These are phyloP conservation scores for Cardamine chenopodiifolia DNA, from an alignment of 345 rosid genomes.

Conservation along the genomic window DNA sequence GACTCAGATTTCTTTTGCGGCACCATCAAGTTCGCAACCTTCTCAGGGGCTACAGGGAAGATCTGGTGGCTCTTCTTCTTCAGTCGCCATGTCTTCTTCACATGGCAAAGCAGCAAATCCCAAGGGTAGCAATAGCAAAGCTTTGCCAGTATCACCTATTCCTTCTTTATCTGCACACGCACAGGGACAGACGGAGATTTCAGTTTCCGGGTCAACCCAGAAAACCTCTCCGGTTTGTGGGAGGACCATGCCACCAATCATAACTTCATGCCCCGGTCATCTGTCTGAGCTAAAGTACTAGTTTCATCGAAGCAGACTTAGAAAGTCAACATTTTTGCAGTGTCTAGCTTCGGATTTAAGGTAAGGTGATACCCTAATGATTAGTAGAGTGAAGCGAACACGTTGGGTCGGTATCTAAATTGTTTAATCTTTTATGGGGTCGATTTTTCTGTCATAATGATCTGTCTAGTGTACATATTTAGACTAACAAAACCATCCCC, in stretches of 20 bases:
- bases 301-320: slow-evolving; percentile 26
- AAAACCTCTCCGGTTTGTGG: slow-evolving; percentile 63
- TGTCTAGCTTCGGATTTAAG: slow-evolving; percentile 30
- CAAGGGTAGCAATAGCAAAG: slow-evolving; percentile 39
- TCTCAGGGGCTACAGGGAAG: slow-evolving; percentile 44
- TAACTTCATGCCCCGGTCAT: slow-evolving; percentile 52
- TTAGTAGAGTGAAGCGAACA: slow-evolving; percentile 12
- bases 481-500: slow-evolving; percentile 17
- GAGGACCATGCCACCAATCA: slow-evolving; percentile 58
- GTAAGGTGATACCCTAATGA: slow-evolving; percentile 7
- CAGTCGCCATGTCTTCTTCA: slow-evolving; percentile 40
- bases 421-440: slow-evolving; percentile 22
- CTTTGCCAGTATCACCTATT: slow-evolving; percentile 31
- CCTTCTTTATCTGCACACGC: slow-evolving; percentile 35
- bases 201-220: slow-evolving; percentile 44
- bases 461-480: slow-evolving; percentile 31
- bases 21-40: slow-evolving; percentile 40
- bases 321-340: slow-evolving; percentile 39
- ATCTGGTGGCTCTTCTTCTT: slow-evolving; percentile 40
- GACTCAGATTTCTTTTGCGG: slow-evolving; percentile 58
- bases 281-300: slow-evolving; percentile 58
- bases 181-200: slow-evolving; percentile 45
- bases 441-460: not conserved
- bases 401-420: slow-evolving; percentile 27
- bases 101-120: slow-evolving; percentile 44